Conservation (phyloP, 2,329 filamentous ascomycete species). For the Scedosporium aurantiacum region DNA sequence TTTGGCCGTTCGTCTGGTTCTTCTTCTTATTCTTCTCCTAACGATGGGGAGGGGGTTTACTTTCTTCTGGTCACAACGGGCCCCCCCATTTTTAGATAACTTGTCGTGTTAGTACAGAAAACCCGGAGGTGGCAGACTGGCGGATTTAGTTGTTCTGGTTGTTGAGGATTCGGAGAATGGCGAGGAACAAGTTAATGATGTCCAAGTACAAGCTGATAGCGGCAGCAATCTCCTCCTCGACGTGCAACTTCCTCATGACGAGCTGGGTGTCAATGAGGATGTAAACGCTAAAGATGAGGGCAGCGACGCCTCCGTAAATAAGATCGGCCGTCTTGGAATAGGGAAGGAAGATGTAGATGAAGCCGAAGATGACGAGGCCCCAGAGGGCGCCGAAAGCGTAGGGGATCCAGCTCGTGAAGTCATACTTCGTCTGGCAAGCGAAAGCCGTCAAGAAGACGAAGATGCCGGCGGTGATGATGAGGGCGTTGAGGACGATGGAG, state of each 20-base stretch:
- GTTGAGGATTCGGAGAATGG: conserved; percentile 91
- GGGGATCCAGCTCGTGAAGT: conserved; percentile 95
- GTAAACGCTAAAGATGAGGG: conserved; percentile 86
- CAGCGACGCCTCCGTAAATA: conserved; percentile 69
- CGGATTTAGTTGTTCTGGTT: conserved; percentile 74
- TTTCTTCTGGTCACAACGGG: too few species aligned
- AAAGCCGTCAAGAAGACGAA: conserved; percentile 75
- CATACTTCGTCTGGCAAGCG: conserved; percentile 94
- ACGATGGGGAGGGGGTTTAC: neutral
- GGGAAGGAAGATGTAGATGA: conserved; percentile 85
- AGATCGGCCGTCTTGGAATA: conserved; percentile 73
- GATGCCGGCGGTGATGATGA: conserved; percentile 75
- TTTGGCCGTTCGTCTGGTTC: too few species aligned
- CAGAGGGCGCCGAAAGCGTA: conserved; percentile 87
- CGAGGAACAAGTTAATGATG: conserved; percentile 92
- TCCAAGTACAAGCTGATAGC: conserved; percentile 92
- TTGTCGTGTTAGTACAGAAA: neutral
- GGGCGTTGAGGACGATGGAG: conserved; percentile 76
- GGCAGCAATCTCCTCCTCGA: conserved; percentile 95
- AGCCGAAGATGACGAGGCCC: conserved; percentile 83
- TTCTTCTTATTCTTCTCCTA: neutral
- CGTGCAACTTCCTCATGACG: conserved; percentile 89
- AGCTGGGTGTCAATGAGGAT: conserved; percentile 95
- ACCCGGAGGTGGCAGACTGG: too few species aligned
- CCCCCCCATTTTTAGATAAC: too few species aligned